These are phyloP conservation scores for Boletus sp. DNA, from an alignment of 768 basidiomycete genomes.

Conservation along the genomic window DNA sequence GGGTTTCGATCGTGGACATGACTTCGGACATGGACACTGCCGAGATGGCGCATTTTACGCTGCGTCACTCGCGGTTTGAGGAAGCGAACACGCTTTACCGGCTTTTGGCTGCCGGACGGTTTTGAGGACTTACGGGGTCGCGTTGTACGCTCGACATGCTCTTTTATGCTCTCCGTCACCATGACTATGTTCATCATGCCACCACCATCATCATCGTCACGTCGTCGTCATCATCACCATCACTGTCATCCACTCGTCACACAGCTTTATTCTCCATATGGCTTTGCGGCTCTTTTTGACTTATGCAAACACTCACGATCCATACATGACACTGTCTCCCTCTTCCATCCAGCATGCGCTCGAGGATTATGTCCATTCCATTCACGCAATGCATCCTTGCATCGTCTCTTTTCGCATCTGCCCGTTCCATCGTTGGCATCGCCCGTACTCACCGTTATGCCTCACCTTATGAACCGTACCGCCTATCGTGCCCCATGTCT, in stretches of 20 bases:
- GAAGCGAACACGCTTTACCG: slow-evolving; percentile 76
- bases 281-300: slow-evolving; percentile 11
- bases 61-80: slow-evolving; percentile 69
- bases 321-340: not conserved
- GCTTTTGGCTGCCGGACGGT: slow-evolving; percentile 45
- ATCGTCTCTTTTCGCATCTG: not conserved
- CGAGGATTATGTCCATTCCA: not conserved
- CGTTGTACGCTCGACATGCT: not conserved
- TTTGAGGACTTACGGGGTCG: slow-evolving; percentile 10
- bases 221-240: not conserved
- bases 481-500: not conserved
- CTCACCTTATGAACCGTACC: slow-evolving; percentile 1
- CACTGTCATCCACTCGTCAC: not conserved
- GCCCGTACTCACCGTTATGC: slow-evolving; percentile 1
- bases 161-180: not conserved
- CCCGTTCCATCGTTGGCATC: not conserved
- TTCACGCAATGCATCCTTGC: not conserved
- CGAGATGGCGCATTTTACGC: slow-evolving; percentile 75
- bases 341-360: slow-evolving; percentile 1
- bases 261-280: slow-evolving; percentile 5
- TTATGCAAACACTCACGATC: slow-evolving; percentile 13
- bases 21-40: slow-evolving; percentile 63
- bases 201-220: not conserved
- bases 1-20: slow-evolving; percentile 60
- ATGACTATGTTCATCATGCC: not conserved